Evolutionary conservation across 1,284 basidiomycete genomes (phyloP), one percentile per base, ranked within the genome.

Genomic region (Thecaphora frezii): DNA sequence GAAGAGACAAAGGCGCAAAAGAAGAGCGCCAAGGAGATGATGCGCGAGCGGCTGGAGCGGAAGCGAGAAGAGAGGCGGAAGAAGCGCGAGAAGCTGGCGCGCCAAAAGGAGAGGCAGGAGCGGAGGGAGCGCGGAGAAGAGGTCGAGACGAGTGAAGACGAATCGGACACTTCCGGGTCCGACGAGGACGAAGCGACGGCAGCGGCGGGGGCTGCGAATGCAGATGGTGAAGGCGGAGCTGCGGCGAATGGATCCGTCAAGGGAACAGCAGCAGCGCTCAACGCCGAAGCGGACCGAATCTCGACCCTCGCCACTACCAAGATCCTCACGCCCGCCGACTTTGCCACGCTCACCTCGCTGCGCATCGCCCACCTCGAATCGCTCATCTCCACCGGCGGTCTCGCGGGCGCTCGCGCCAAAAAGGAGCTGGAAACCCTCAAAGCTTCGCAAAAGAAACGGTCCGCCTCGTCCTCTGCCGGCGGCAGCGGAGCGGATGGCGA

Each of bases 241-340:
- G 37, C 48, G 46, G 25, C 51, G 47, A 19, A 54, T 22, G 44
- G 42, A 30, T 23, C 47, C 1, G 46, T 10, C 9, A 52, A 53
- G 0, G 39, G 48, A 10, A 33, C 14, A 16, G 45, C 58, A 23
- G 23, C 45, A 18, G 51, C 66, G n/a, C 45, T 59, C 2, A 54
- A 49, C 3, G 56, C 47, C 3, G 55, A 62, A 40, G 64, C 62
- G 39, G 46, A 60, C 1, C 44, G 52, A 39, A 62, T 77, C 44
- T 76, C 78, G 9, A 69, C 65, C 38, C 71, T 81, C 18, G 90
- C 89, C 5, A 91, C 88, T 1, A 89, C 88, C 25, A 91, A 91
- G 82, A 98, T 99, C 74, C 86, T 98, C 33, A 98, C 96, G 0
- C 96, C 96, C 0, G 93, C 93, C 25, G 94, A 99, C 81, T 98